Conservation (phyloP, 495 filamentous ascomycete species). For the Daldinia childiae region DNA sequence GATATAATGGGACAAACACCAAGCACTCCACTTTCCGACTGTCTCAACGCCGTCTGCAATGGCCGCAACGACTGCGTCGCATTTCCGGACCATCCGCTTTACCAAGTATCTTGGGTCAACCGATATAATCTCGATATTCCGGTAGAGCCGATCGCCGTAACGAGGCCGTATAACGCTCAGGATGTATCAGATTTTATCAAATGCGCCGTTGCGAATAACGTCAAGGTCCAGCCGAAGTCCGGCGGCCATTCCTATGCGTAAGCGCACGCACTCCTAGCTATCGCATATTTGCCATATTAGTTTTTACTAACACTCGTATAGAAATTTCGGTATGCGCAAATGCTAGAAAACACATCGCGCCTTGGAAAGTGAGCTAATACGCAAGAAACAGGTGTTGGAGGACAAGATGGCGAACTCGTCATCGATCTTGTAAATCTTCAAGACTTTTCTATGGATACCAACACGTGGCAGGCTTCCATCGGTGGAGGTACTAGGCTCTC, state of each 20-base stretch:
- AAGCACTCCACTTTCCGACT: conserved; percentile 48
- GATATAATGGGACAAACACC: conserved; percentile 44
- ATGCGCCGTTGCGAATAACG: conserved; percentile 62
- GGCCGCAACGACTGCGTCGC: conserved; percentile 54
- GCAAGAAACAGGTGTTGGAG: conserved; percentile 61
- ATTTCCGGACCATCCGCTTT: conserved; percentile 51
- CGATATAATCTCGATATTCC: conserved; percentile 72
- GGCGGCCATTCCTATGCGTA: conserved; percentile 78
- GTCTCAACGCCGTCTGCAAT: conserved; percentile 53
- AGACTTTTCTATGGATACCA: conserved; percentile 61
- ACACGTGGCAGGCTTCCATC: conserved; percentile 68
- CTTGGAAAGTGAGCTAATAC: conserved; percentile 22
- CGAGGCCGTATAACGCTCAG: conserved; percentile 63
- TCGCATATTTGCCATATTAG: not conserved
- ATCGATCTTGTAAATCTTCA: conserved; percentile 67
- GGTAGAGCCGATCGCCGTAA: conserved; percentile 69
- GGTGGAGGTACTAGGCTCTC: conserved; percentile 71
- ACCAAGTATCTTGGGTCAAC: conserved; percentile 56
- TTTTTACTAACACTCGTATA: conserved; percentile 25
- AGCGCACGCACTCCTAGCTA: conserved; percentile 6
- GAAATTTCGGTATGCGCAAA: conserved; percentile 48
- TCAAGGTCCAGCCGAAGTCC: conserved; percentile 73
- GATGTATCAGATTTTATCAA: conserved; percentile 68
- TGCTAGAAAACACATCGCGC: not conserved
- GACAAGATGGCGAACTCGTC: conserved; percentile 64